Base-by-base conservation (phyloP, 768 basidiomycete species). In the Boletus bicolor region DNA sequence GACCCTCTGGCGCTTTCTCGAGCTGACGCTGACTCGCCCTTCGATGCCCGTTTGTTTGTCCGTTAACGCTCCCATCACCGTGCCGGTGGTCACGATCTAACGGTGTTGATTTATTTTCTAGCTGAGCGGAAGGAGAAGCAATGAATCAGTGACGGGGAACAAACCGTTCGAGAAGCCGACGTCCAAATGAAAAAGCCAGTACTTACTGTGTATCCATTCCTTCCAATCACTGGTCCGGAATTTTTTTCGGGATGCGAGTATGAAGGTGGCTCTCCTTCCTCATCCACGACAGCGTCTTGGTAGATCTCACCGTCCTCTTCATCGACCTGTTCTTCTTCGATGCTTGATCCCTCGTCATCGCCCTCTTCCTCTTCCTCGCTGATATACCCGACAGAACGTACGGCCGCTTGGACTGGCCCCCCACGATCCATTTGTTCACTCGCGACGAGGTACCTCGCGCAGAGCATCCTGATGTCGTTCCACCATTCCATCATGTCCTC, bases 401-500 rank as follows among this genome's bases (percentile, higher is more conserved):
- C 97, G 26, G 94, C 96, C 14, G 92, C 91, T 35, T 89, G 91
- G 28, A 98, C 89, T 0, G 93, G 93, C 3, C 96, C 97, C 38
- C 85, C 86, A 43, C 97, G 79, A 74, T 97, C 92, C 74, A 98
- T 89, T 68, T 85, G 81, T 75, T 98, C 97, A 60, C 88, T 91
- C 35, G 94, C 93, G 39, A 98, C 92, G 51, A 99, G 80, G 69
- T 97, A 98, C 58, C 93, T 74, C 21, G 94, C 93, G 64, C 93
- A 95, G 39, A 96, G 76, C 92, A 95, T 94, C 57, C 91, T 75
- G 39, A 95, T 79, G 68, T 98, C 97, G 68, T 98, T 98, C 97
- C 97, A 99, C 92, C 97, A 97, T 75, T 99, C 97, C 93, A 98
- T 93, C 93, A 98, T 93, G 63, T 98, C 96, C 59, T 98, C 96